These are phyloP conservation scores for Pseudoscleropodium purum DNA, from an alignment of 225 moss, liverwort and hornwort genomes.

Conservation along the genomic window DNA sequence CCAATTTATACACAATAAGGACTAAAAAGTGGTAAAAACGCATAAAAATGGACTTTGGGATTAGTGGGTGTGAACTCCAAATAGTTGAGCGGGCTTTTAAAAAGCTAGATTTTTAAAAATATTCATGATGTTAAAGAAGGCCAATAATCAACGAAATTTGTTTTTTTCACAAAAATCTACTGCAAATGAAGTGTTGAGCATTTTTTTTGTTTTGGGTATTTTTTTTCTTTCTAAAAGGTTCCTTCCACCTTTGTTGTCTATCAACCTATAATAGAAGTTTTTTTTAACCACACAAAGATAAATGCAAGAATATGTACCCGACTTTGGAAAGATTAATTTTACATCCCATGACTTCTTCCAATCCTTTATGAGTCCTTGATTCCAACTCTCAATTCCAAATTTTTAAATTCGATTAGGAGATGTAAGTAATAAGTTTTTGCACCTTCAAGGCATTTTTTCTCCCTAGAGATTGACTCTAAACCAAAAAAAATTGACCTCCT, in stretches of 20 bases:
- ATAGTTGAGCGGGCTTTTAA: neutral
- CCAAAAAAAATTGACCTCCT: neutral
- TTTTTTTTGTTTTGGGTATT: neutral
- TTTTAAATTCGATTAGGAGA: neutral
- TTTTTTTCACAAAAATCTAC: too few relatives aligned
- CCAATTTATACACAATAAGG: too few relatives aligned
- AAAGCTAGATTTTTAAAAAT: neutral
- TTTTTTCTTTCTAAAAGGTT: neutral
- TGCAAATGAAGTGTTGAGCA: neutral
- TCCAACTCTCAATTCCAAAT: neutral
- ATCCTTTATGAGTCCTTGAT: neutral
- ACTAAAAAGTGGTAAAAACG: neutral
- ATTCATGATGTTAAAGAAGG: rapidly evolving
- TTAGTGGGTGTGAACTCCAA: neutral
- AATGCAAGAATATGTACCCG: neutral
- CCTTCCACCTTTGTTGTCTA: neutral
- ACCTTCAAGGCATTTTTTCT: neutral
- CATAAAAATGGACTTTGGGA: too few relatives aligned
- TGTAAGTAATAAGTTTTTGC: too few relatives aligned
- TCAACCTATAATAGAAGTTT: too few relatives aligned
- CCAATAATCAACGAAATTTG: neutral
- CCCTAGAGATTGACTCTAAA: too few relatives aligned
- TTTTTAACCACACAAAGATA: neutral
- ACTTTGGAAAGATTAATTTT: neutral
- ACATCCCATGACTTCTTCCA: neutral